Base-by-base conservation (phyloP, 2,329 filamentous ascomycete genomes). In the Pseudogymnoascus sp. region DNA sequence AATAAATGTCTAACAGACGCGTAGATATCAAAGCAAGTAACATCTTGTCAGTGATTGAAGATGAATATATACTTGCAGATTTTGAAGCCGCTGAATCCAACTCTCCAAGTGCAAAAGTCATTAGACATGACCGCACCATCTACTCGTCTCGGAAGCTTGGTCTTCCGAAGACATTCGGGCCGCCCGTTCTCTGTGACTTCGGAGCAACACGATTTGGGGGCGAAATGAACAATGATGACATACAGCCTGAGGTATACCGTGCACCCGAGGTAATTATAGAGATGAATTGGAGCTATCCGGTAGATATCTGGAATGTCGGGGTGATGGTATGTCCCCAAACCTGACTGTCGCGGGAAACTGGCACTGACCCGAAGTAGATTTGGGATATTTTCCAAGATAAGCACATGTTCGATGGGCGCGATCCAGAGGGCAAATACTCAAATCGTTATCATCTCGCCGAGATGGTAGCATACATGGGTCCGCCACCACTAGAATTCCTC, bases 381-480 rank as follows among this genome's bases (percentile, higher is more conserved):
- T 66, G 64, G 64, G 62, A 63, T 35, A 22, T 66, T 16, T 64
- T 60, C 52, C 33, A 66, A 22, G 39, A 58, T 4, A 64, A 62
- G 41, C 62, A 65, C 16, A 14, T 65, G 33, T 66, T 64, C 35
- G 39, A 39, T 23, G 64, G 39, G 12, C 35, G 58, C 39, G 30
- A 49, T 49, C 33, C 39, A 5, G 62, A 8, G 11, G 52, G 39
- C n/a, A 58, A 64, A 35, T 14, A 35, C 36, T 78, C 78, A 39
- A 67, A 72, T 67, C 67, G 75, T 38, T 55, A 68, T 61, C 74
- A 78, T 61, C 62, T 79, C 5, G 75, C 76, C 3, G 70, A 77
- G 66, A 79, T 79, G 71, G 75, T 76, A 62, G 73, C 71, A n/a
- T 69, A 78, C 62, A 66, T 78, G 2, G 76, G 76, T 23, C 71